Conservation (phyloP, 495 filamentous ascomycete genomes). For the Opeltia flavorubescens region DNA sequence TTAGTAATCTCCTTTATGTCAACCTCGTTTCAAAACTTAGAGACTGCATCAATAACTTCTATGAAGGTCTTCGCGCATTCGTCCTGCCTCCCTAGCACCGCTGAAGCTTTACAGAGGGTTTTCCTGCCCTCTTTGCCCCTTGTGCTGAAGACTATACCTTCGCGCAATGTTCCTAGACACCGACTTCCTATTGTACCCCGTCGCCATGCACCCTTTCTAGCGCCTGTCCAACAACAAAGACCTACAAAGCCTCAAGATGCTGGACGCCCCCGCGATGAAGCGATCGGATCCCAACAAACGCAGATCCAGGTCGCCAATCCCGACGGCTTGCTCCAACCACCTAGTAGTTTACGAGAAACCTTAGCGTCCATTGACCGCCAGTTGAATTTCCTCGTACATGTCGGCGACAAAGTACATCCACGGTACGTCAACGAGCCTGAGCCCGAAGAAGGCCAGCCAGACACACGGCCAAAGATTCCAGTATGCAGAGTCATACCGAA, state of each 20-base stretch:
- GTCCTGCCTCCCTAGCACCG: not conserved
- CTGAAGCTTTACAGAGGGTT: slow-evolving; percentile 1
- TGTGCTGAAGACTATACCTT: slow-evolving; percentile 18
- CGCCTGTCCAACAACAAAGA: too few species aligned
- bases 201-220: too few species aligned
- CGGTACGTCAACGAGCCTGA: not conserved
- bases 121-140: not conserved
- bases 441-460: not conserved
- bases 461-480: not conserved
- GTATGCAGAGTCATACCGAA: slow-evolving; percentile 1
- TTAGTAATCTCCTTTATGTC: not conserved
- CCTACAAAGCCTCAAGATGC: not conserved
- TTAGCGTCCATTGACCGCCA: slow-evolving; percentile 2
- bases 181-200: too few species aligned
- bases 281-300: not conserved
- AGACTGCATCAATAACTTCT: slow-evolving; percentile 7
- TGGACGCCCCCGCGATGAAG: not conserved
- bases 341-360: not conserved
- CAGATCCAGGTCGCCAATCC: not conserved
- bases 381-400: not conserved
- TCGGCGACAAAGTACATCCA: not conserved
- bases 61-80: slow-evolving; percentile 3
- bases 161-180: too few species aligned
- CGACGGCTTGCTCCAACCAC: not conserved
- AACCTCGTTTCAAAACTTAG: not conserved